Conservation (phyloP, 2,329 filamentous ascomycete species). For the Fusarium paranaense region DNA sequence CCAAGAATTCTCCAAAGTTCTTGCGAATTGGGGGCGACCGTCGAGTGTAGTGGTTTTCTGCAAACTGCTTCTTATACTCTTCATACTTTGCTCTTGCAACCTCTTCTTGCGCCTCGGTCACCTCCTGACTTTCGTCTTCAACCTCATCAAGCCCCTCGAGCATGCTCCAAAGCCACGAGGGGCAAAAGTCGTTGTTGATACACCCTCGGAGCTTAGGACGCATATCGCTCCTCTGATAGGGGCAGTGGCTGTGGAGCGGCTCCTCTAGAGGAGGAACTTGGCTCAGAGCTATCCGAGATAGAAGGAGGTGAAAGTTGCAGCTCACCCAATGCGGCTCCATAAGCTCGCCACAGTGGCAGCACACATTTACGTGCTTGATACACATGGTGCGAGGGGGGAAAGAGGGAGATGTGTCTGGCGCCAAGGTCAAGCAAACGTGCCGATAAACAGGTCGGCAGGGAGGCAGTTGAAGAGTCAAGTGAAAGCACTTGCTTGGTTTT, state of each 20-base stretch:
- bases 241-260: not conserved
- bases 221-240: not conserved
- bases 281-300: not conserved
- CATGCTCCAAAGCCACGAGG: conserved; percentile 21
- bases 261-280: not conserved
- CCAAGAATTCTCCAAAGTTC: conserved; percentile 7
- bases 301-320: conserved; percentile 8
- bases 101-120: not conserved
- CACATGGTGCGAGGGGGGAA: conserved; percentile 6
- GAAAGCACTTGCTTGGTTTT: not conserved
- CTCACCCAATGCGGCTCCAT: conserved; percentile 1
- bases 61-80: conserved; percentile 19
- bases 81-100: conserved; percentile 12
- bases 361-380: conserved; percentile 1
- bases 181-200: conserved; percentile 15
- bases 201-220: conserved; percentile 21
- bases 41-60: conserved; percentile 7
- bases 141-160: not conserved
- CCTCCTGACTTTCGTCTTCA: not conserved
- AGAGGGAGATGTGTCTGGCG: not conserved
- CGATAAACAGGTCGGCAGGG: not conserved
- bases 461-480: not conserved
- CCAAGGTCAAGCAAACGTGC: not conserved
- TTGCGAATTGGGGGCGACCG: not conserved
- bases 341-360: conserved; percentile 26